Base-by-base conservation (phyloP, 2,329 filamentous ascomycete species). In the Nemania sp. region DNA sequence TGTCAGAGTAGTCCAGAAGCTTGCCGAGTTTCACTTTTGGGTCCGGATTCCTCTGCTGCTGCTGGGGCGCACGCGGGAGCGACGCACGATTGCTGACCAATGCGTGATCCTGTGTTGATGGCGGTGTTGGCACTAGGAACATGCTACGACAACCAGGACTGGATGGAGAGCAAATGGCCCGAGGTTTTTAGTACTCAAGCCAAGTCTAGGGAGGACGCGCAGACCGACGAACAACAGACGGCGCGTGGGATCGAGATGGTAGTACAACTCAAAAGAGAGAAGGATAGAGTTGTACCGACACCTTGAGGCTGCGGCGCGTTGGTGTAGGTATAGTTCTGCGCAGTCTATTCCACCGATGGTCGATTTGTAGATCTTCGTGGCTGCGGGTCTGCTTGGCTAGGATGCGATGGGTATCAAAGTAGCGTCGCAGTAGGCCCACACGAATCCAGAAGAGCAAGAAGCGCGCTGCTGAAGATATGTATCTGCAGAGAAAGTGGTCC, bases 321-420 rank as follows among this genome's bases (percentile, higher is more conserved):
- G n/a, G n/a, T n/a, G 68, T 65, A 67, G 71, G 70, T 73, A 70
- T 61, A 70, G 70, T 56, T 41, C 64, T 64, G 66, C 64, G 64
- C 15, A 68, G 59, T 61, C 61, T 65, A 60, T 58, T 63, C 57
- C 54, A 66, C 60, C 59, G 61, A 57, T 67, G 56, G 61, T 41
- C 65, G 67, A 68, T 65, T 63, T 64, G 70, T 65, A 62, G 68
- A 67, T 68, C 67, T 64, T 53, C 53, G 42, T 56, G 58, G 57
- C 28, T 23, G 20, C 60, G 53, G 61, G 55, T 50, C 51, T 63
- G 49, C 61, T 57, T 61, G 53, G 64, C 57, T 52, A 54, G 65
- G 64, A 49, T 43, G 56, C 66, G 64, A 66, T 68, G 52, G n/a
- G 43, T 52, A 59, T 20, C 24, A 39, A 28, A 34, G 52, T 57